Evolutionary conservation across 2,329 filamentous ascomycete genomes (phyloP).

Genomic region (Zopfia rhizophila): DNA sequence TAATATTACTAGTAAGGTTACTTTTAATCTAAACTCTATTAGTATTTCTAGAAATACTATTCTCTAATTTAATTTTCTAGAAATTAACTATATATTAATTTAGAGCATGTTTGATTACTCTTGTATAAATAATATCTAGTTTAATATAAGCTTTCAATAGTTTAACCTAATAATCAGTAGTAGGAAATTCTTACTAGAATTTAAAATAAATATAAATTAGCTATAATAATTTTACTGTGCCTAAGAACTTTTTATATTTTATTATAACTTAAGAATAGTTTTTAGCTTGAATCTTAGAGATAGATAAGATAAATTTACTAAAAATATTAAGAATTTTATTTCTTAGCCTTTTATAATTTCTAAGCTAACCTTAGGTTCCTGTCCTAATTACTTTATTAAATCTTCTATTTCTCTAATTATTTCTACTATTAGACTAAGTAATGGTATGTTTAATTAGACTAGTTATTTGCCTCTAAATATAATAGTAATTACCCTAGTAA

Average conservation of each 20-base stretch:
- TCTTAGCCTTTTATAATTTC: not conserved
- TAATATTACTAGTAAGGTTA: slow-evolving; percentile 15
- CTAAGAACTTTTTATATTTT: slow-evolving; percentile 10
- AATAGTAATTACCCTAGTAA: not conserved
- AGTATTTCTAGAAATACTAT: slow-evolving; percentile 16
- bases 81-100: slow-evolving; percentile 23
- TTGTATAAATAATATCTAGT: slow-evolving; percentile 11
- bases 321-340: slow-evolving; percentile 12
- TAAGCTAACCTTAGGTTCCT: not conserved
- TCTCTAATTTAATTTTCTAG: slow-evolving; percentile 24
- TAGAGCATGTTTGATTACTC: slow-evolving; percentile 14
- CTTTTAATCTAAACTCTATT: slow-evolving; percentile 16
- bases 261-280: slow-evolving; percentile 24
- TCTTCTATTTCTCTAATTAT: no score
- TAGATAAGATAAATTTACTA: slow-evolving; percentile 14
- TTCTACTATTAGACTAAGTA: no score
- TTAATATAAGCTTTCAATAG: slow-evolving; percentile 16
- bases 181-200: slow-evolving; percentile 16
- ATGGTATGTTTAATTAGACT: no score
- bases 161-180: slow-evolving; percentile 18
- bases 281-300: slow-evolving; percentile 23
- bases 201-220: slow-evolving; percentile 11
- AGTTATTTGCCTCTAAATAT: not conserved
- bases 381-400: no score
- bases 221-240: slow-evolving; percentile 27